These are phyloP conservation scores for Erodium moschatum DNA, from an alignment of 441 rosid genomes.

Conservation along the genomic window DNA sequence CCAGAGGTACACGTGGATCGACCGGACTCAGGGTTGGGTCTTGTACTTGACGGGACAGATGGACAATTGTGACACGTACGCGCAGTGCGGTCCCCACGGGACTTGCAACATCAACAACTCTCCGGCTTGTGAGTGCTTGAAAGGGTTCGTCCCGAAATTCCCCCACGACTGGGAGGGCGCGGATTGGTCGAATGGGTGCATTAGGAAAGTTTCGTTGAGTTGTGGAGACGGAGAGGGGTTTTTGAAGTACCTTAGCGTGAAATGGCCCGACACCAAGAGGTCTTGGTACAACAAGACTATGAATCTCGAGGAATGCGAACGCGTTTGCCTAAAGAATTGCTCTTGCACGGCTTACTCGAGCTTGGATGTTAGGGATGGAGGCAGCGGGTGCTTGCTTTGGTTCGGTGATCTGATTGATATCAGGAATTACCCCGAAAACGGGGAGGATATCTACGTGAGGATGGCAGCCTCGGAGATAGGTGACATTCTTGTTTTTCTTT, in stretches of 20 bases:
- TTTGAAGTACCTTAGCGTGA: constrained; percentile 40
- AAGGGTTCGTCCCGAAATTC: constrained; percentile 25
- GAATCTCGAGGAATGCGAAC: constrained; percentile 42
- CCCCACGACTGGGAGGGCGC: constrained; percentile 46
- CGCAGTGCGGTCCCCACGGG: constrained; percentile 23
- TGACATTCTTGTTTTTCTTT: not conserved
- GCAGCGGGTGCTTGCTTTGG: constrained; percentile 68
- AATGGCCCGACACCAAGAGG: constrained; percentile 50
- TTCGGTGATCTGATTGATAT: constrained; percentile 41
- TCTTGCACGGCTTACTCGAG: constrained; percentile 59
- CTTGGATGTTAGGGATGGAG: constrained; percentile 40
- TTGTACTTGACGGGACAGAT: not conserved
- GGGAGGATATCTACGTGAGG: constrained; percentile 53
- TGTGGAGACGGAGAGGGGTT: constrained; percentile 45
- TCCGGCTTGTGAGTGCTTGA: constrained; percentile 60
- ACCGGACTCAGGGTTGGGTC: constrained; percentile 6
- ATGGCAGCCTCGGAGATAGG: constrained; percentile 53
- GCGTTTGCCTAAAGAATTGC: constrained; percentile 47
- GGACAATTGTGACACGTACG: constrained; percentile 25
- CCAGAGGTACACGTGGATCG: constrained; percentile 9
- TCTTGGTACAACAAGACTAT: constrained; percentile 37
- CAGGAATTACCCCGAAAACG: constrained; percentile 37
- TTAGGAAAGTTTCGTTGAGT: constrained; percentile 36
- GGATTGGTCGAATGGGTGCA: constrained; percentile 65
- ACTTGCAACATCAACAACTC: constrained; percentile 20